Evolutionary conservation across 306 rosid species (phyloP), one percentile per base, ranked within the genome.

Genomic region (Lotus japonicus): DNA sequence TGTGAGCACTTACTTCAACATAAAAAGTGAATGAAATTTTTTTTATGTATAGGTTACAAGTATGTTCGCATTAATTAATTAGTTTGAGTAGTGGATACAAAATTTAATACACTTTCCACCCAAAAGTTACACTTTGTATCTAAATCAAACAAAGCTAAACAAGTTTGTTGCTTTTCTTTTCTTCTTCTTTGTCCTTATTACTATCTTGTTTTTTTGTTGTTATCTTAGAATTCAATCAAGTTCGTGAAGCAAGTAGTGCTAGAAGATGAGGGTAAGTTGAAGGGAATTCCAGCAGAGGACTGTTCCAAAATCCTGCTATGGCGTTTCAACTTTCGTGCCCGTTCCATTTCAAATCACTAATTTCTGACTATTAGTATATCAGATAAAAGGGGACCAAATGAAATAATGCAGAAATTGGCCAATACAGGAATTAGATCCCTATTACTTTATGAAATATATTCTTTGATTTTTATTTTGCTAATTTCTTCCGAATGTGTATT

Each of bases 231-330:
- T 72, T 84, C 98, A 6, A 87, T 94, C 58, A 86, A 88, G 80
- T 94, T 94, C 46, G 97, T 94, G 66, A 94, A 90, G 80, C 92
- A 90, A 94, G 98, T 86, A 36, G 94, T 94, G 49, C 87, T 90
- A 81, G 97, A 94, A 85, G 97, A 94, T 51, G 98, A 94, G 63
- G 68, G 88, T 4, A 88, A 87, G 52, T 66, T 94, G 18, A 88
- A 85, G 70, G 98, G 97, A 46, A 85, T 90, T 79, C 98, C 98
- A 68, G 77, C 90, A 65, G 78, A 86, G 6, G 90, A 82, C 6
- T 94, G 98, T 81, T 90, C 98, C 64, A 83, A 76, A 66, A 94
- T 90, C 77, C 77, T 86, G 92, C 82, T 94, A 3, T 92, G 98
- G 98, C 84, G 68, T 58, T 84, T 89, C 77, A 84, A 79, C 70